Evolutionary conservation across 2,329 filamentous ascomycete species (phyloP), one percentile per base, ranked within the genome.

Genomic region (Aspergillus sp.): DNA sequence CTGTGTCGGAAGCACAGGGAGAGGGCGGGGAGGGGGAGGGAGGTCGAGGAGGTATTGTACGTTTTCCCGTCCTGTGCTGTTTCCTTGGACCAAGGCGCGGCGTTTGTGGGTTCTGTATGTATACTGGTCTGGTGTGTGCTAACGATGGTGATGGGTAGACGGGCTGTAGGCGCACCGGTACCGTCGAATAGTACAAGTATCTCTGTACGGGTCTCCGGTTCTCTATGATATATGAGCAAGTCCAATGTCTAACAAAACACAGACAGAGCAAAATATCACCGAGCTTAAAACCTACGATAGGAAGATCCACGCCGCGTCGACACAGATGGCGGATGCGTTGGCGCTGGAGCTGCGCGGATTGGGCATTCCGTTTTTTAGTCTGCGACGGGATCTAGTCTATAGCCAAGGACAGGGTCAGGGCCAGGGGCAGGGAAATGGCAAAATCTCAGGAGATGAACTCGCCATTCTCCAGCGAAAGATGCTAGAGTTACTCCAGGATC

Each of bases 251-350:
- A 19, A 19, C 38, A 3, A 12, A 8, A n/a, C 27, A 32, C 40
- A 4, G 5, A 28, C 10, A 27, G 65, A 76, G 51, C 71, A 75
- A 42, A 67, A 80, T 41, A 62, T 73, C 32, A 68, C 72, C 42
- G 82, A 85, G 60, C 64, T 85, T 5, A 60, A 67, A 29, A 69
- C 69, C 19, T 85, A 81, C 57, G 80, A 85, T 52, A 64, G 66
- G 44, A 85, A 85, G 57, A 78, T 85, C 10, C 78, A 83, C 54
- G 73, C 69, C 46, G 81, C 80, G 2, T 75, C 77, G 43, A 65
- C 65, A 36, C 69, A 77, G 7, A 83, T 86, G 81, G 72, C 76
- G 0, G 69, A 72, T n/a, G 74, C 75, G 9, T 78, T 83, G 63
- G 71, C 69, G 5, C 61, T 64, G 1, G 78, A 80, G 52, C 61